A percentile compares a stretch with the other conserved stretches of the same genome.
Conservation (phyloP, 495 filamentous ascomycete genomes). For the Aspergillus ellipticus region DNA sequence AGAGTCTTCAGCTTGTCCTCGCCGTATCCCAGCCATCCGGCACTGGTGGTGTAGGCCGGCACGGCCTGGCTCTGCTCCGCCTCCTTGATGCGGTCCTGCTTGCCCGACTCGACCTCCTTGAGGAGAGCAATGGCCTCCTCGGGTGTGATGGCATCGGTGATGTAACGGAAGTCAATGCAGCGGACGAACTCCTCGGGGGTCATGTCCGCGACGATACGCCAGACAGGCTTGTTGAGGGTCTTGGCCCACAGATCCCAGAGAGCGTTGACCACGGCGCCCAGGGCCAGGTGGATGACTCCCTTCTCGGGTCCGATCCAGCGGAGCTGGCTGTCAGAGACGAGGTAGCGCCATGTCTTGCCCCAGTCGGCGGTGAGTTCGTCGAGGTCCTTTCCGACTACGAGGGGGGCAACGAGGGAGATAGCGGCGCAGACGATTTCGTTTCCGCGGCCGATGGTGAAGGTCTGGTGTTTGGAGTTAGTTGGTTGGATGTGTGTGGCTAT, state of each 20-base stretch:
- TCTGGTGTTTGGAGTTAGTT: conserved; percentile 45
- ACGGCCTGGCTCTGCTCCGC: conserved; percentile 69
- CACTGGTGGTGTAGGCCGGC: conserved; percentile 86
- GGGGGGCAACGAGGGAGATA: conserved; percentile 70
- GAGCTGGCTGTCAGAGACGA: conserved; percentile 84
- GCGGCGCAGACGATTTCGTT: conserved; percentile 91
- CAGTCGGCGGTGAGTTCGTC: conserved; percentile 73
- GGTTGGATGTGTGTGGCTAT: background rate
- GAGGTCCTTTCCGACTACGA: conserved; percentile 69
- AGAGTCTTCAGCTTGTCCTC: conserved; percentile 77
- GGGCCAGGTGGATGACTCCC: conserved; percentile 88
- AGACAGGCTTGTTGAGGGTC: conserved; percentile 78
- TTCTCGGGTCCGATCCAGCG: conserved; percentile 97
- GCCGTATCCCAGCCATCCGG: conserved; percentile 91
- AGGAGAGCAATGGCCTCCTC: conserved; percentile 76
- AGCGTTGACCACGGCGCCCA: conserved; percentile 87
- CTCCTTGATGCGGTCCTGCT: conserved; percentile 63
- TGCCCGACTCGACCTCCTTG: conserved; percentile 56
- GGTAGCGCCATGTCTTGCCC: conserved; percentile 86
- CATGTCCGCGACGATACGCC: conserved; percentile 88
- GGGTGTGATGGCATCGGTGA: conserved; percentile 87
- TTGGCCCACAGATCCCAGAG: conserved; percentile 97
- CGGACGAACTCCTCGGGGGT: conserved; percentile 77
- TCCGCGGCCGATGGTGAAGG: conserved; percentile 93
- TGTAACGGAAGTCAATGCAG: conserved; percentile 91